These are phyloP conservation scores for Exserohilum rostratum DNA, from an alignment of 2,329 filamentous ascomycete genomes.

Conservation along the genomic window DNA sequence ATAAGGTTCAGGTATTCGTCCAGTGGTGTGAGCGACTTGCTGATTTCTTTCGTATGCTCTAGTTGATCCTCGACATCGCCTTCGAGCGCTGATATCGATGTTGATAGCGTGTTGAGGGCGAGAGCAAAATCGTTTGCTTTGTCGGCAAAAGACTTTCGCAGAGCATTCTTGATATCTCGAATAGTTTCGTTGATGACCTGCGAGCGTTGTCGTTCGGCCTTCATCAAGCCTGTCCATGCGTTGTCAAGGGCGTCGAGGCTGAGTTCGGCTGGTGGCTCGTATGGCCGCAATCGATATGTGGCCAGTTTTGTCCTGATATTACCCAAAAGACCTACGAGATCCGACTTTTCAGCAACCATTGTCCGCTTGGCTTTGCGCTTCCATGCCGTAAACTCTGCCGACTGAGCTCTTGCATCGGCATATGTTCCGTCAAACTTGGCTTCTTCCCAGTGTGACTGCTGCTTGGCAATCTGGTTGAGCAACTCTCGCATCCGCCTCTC, in stretches of 20 bases:
- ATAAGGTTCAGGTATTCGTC: constrained; percentile 91
- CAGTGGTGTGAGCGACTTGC: constrained; percentile 84
- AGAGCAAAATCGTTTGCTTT: constrained; percentile 98
- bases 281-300: constrained; percentile 89
- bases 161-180: constrained; percentile 94
- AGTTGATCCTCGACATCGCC: constrained; percentile 96
- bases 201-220: constrained; percentile 84
- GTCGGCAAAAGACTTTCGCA: constrained; percentile 91
- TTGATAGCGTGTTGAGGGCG: constrained; percentile 90
- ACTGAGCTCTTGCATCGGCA: constrained; percentile 86
- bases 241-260: constrained; percentile 80
- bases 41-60: constrained; percentile 82
- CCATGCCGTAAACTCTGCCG: constrained; percentile 80
- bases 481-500: constrained; percentile 88
- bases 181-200: constrained; percentile 98
- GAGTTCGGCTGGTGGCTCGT: constrained; percentile 85
- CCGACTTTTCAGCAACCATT: constrained; percentile 98
- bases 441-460: constrained; percentile 76
- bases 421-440: constrained; percentile 91
- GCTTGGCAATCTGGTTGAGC: constrained; percentile 73
- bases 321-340: constrained; percentile 87
- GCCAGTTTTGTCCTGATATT: constrained; percentile 99
- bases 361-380: constrained; percentile 89
- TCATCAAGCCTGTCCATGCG: constrained; percentile 80
- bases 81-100: constrained; percentile 95